Percentiles rank a stretch among this genome's conserved stretches.
Conservation (phyloP, 345 rosid species). For the Corymbia maculata region DNA sequence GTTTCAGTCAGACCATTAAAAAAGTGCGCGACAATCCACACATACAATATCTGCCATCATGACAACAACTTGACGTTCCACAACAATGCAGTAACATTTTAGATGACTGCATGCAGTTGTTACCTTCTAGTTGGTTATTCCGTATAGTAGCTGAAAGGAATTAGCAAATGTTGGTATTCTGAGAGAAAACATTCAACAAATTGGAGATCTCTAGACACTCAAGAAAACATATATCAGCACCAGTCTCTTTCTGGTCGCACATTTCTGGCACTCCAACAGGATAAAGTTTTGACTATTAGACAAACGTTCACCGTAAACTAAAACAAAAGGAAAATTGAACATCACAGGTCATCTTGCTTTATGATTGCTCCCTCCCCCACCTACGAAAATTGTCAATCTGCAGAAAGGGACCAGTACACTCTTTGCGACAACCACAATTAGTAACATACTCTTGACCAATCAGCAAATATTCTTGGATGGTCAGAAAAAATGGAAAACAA, state of each 20-base stretch:
- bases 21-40: not conserved
- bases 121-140: not conserved
- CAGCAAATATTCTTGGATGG: not conserved
- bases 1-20: not conserved
- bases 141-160: not conserved
- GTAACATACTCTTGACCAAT: not conserved
- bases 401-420: not conserved
- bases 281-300: not conserved
- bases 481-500: not conserved
- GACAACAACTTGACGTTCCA: not conserved
- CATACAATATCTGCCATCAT: not conserved
- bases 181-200: not conserved
- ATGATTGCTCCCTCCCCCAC: not conserved
- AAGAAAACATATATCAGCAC: not conserved
- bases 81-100: not conserved
- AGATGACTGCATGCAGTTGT: not conserved
- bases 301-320: not conserved
- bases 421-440: not conserved
- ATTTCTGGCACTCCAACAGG: not conserved
- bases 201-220: not conserved
- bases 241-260: not conserved
- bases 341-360: not conserved
- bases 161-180: not conserved
- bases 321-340: not conserved
- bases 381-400: not conserved